Evolutionary conservation across 495 filamentous ascomycete species (phyloP).

Genomic region (Lasiosphaeria hispida): DNA sequence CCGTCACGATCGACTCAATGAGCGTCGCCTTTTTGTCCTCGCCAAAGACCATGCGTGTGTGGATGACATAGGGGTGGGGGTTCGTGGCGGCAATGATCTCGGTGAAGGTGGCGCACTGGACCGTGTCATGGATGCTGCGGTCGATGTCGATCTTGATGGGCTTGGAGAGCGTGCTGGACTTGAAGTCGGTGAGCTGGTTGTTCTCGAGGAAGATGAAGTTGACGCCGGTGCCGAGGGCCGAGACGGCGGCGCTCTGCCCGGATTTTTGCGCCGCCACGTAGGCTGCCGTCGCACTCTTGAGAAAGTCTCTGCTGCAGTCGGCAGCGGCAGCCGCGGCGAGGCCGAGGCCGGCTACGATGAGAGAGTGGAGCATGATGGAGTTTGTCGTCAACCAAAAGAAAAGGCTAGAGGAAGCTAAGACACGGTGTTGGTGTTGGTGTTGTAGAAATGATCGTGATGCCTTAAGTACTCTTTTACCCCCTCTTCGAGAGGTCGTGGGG

Average conservation of each 20-base stretch:
- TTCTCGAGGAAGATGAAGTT: constrained; percentile 22
- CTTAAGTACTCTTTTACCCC: too few species aligned
- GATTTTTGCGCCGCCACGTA: too few species aligned
- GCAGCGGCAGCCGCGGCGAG: constrained; percentile 50
- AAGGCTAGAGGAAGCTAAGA: too few species aligned
- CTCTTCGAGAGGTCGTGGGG: too few species aligned
- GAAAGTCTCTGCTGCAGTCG: too few species aligned
- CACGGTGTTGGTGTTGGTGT: too few species aligned
- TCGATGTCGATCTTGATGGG: constrained; percentile 21
- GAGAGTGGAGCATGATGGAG: too few species aligned
- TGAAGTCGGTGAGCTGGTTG: constrained; percentile 6
- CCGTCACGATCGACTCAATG: constrained; percentile 37
- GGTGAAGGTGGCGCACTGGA: constrained; percentile 45
- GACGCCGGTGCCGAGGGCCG: neutral
- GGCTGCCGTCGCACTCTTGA: too few species aligned
- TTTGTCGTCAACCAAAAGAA: too few species aligned
- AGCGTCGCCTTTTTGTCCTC: constrained; percentile 29
- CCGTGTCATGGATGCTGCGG: constrained; percentile 30
- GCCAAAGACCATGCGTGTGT: constrained; percentile 32
- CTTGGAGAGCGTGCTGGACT: constrained; percentile 12
- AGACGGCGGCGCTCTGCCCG: neutral
- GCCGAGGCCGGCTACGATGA: neutral
- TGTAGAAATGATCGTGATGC: too few species aligned
- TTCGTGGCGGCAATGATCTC: constrained; percentile 46
- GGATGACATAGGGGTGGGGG: constrained; percentile 37